Evolutionary conservation across 1,284 basidiomycete genomes (phyloP).

Genomic region (Ustilago cynodontis): DNA sequence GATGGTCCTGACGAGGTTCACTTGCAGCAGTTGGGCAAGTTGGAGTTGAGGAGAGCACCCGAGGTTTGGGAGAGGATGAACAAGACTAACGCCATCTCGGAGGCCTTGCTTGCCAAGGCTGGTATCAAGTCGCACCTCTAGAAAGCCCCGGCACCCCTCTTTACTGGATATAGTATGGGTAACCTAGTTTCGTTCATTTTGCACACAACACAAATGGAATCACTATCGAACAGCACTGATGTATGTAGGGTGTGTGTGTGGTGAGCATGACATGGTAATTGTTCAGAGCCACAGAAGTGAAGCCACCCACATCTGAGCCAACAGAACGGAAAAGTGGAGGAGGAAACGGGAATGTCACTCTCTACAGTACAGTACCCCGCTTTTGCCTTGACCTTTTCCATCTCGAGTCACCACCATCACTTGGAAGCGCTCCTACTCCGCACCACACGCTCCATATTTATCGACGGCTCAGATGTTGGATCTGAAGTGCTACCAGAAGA

Average conservation of each 20-base stretch:
- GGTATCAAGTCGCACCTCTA: slow-evolving; percentile 59
- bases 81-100: slow-evolving; percentile 34
- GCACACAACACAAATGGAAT: not conserved
- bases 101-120: slow-evolving; percentile 45
- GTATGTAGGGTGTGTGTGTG: no score
- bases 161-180: not conserved
- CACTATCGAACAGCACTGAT: no score
- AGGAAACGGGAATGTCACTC: slow-evolving; percentile 17
- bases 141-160: not conserved
- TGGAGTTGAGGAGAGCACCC: slow-evolving; percentile 73
- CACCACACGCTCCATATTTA: not conserved
- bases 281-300: no score
- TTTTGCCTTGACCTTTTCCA: not conserved
- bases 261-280: no score
- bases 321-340: no score
- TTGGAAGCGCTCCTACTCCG: not conserved
- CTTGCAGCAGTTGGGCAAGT: slow-evolving; percentile 90
- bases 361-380: no score
- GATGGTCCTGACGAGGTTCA: slow-evolving; percentile 77
- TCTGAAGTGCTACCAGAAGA: not conserved
- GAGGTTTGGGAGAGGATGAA: slow-evolving; percentile 57
- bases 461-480: not conserved
- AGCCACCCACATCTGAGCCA: not conserved
- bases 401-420: slow-evolving; percentile 23
- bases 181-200: slow-evolving; percentile 2